Base-by-base conservation (phyloP, 139 green algal species). In the Yamagishiella unicocca region DNA sequence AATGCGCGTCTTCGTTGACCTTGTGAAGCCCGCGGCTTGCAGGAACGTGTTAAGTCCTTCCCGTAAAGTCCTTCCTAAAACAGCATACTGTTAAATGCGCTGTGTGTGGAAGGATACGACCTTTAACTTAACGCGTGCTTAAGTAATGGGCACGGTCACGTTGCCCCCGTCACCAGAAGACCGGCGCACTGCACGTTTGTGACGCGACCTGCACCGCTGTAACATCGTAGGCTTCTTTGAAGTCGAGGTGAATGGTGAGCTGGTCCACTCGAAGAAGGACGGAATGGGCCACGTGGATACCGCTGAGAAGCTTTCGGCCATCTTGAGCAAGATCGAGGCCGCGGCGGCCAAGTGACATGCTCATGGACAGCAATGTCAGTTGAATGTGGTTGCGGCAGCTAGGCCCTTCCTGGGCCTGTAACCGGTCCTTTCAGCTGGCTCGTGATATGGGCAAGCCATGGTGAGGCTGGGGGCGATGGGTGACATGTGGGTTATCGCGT, bases 181-280 rank as follows among this genome's bases (percentile, higher is more conserved):
- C n/a, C n/a, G n/a, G n/a, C n/a, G n/a, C n/a, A n/a, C n/a, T n/a
- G n/a, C n/a, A n/a, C n/a, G n/a, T n/a, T n/a, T n/a, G n/a, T n/a
- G n/a, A n/a, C n/a, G n/a, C n/a, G n/a, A n/a, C n/a, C n/a, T n/a
- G n/a, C n/a, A n/a, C n/a, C 61, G 31, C 64, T 2, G 64, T 38
- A 19, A 14, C 31, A 25, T n/a, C 4, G 5, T 61, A 85, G 78
- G 78, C 40, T 75, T 85, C 64, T 85, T 85, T 10, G 78, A 87
- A 33, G 81, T 87, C 37, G 8, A 31, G 24, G 62, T 87, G 4
- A 87, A 87, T 38, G 81, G 81, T 33, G 45, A 77, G 66, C 81
- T 87, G n/a, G 81, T 87, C 21, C 81, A 87, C 46, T 79, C 64
- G 27, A 87, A 87, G 62, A 68, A 78, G 45, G 22, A 54, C 4